A percentile compares a stretch with the other conserved stretches of the same genome.
Conservation (phyloP, 192 early-diverging fungal genomes). For the Chytriomyces confervae region DNA sequence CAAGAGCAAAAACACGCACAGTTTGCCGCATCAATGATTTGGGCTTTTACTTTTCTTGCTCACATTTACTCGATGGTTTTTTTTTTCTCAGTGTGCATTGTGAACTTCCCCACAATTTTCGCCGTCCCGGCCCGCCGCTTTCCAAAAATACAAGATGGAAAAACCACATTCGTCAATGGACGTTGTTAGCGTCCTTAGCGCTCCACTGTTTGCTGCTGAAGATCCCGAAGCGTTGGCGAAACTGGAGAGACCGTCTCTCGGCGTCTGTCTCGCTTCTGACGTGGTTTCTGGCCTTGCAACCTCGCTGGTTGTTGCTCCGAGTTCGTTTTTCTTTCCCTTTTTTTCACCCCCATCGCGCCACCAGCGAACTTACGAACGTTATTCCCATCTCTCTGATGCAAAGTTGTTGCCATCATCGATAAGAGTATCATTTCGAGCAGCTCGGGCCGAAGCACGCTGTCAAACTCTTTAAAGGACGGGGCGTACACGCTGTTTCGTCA, state of each 20-base stretch:
- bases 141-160: neutral
- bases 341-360: neutral
- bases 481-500: conserved; percentile 33
- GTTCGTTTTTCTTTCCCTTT: neutral
- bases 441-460: conserved; percentile 38
- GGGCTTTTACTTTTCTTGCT: too few relatives aligned
- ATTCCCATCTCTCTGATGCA: too few relatives aligned
- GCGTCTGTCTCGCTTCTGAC: conserved; percentile 4
- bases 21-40: too few relatives aligned
- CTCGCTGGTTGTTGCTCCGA: conserved; percentile 12
- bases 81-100: neutral
- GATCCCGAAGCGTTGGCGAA: neutral
- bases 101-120: neutral
- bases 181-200: neutral
- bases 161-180: neutral
- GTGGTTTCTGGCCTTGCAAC: conserved; percentile 5
- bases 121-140: neutral
- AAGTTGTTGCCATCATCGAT: conserved; percentile 56
- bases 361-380: neutral
- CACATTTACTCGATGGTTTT: too few relatives aligned
- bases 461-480: conserved; percentile 24
- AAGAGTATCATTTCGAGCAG: conserved; percentile 53
- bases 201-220: neutral
- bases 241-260: neutral
- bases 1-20: too few relatives aligned